These are phyloP conservation scores for Trichophaea hybrida DNA, from an alignment of 2,329 filamentous ascomycete species.

Conservation along the genomic window DNA sequence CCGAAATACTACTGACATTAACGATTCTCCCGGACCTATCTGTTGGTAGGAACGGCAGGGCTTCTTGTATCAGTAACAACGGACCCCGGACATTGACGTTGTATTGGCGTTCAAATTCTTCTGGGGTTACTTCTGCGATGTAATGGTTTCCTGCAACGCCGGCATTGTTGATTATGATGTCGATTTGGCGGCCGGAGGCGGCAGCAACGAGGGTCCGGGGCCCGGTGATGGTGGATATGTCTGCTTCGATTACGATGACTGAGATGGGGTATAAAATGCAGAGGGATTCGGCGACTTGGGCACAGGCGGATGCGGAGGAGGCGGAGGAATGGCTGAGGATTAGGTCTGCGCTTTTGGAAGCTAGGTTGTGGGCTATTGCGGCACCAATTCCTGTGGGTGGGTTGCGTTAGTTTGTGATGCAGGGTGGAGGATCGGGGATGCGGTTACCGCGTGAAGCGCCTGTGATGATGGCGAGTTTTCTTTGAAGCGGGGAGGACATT, in stretches of 20 bases:
- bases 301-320: constrained; percentile 39
- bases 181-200: constrained; percentile 40
- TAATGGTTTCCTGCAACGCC: constrained; percentile 53
- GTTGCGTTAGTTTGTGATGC: not conserved
- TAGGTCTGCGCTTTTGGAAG: constrained; percentile 53
- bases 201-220: constrained; percentile 44
- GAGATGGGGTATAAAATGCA: constrained; percentile 45
- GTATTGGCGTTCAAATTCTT: constrained; percentile 59
- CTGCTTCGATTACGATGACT: constrained; percentile 44
- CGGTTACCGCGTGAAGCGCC: constrained; percentile 57
- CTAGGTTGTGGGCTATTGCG: constrained; percentile 54
- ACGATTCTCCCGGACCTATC: constrained; percentile 50
- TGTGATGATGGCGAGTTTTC: constrained; percentile 65
- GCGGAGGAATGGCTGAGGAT: constrained; percentile 59
- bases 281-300: constrained; percentile 41
- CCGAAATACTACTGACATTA: constrained; percentile 45
- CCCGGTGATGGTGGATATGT: constrained; percentile 49
- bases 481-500: constrained; percentile 39
- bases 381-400: constrained; percentile 52
- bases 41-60: constrained; percentile 50
- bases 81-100: constrained; percentile 71
- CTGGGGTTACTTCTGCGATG: constrained; percentile 46
- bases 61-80: constrained; percentile 60
- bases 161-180: constrained; percentile 81
- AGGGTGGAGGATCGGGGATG: not conserved